Percentiles rank a stretch among this genome's conserved stretches.
These are phyloP conservation scores for Nemania abortiva DNA, from an alignment of 2,329 filamentous ascomycete genomes.

Conservation along the genomic window DNA sequence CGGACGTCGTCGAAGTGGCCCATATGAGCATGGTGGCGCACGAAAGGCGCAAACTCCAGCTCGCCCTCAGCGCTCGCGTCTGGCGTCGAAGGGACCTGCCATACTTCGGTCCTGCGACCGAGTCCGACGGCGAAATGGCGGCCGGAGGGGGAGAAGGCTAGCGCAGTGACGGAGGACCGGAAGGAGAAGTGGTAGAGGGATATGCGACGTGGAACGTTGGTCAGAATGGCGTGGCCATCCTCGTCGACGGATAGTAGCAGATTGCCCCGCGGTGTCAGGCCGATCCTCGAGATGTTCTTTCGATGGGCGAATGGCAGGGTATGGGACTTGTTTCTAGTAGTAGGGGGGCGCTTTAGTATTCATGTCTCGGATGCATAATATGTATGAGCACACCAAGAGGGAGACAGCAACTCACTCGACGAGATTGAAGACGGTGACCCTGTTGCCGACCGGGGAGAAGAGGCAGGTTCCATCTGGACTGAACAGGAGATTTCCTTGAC, in stretches of 20 bases:
- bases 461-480: constrained; percentile 96
- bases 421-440: constrained; percentile 94
- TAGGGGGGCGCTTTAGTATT: background rate
- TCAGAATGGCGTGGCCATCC: constrained; percentile 92
- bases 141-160: constrained; percentile 92
- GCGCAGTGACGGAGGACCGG: constrained; percentile 81
- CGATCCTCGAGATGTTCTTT: constrained; percentile 90
- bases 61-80: constrained; percentile 82
- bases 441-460: constrained; percentile 95
- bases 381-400: background rate
- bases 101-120: constrained; percentile 90
- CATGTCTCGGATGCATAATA: constrained; percentile 35
- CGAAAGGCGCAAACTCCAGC: constrained; percentile 94
- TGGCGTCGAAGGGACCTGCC: constrained; percentile 93
- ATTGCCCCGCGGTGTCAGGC: constrained; percentile 90
- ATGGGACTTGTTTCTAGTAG: constrained; percentile 81
- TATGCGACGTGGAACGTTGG: constrained; percentile 87
- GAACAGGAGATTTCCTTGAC: constrained; percentile 96
- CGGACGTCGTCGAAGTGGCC: constrained; percentile 90
- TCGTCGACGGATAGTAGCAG: constrained; percentile 93
- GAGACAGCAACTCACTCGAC: constrained; percentile 76
- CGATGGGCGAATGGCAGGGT: constrained; percentile 92
- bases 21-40: constrained; percentile 85
- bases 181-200: constrained; percentile 97
- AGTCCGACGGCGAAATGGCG: constrained; percentile 90